Base-by-base conservation (phyloP, 352 stramenopile genomes). In the Phytophthora pisi region DNA sequence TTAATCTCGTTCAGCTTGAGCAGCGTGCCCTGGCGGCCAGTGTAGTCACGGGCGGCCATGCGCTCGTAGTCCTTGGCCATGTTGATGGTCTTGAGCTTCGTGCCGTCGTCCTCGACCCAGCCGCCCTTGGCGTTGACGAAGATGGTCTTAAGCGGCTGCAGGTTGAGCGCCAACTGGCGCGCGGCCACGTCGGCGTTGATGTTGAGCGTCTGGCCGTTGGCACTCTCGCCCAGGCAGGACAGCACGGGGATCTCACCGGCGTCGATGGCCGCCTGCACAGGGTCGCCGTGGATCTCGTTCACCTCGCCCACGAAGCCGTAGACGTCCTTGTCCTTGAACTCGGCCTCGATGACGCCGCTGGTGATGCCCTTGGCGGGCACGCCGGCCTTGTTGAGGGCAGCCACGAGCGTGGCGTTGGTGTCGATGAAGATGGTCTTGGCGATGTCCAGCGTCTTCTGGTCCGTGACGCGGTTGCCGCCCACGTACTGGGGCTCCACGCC, bases 1-100 rank as follows among this genome's bases (percentile, higher is more conserved):
- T 96, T 90, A 70, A 97, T 96, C 75, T 97, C 90, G 57, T 96
- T 96, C 15, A 97, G 78, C 80, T 97, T 97, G 56, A 97, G 80
- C n/a, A 96, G 80, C 56, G 90, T 97, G 51, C 90, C 90, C 60
- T 97, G 89, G 38, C 90, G 89, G 15, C 90, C 90, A 20, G 84
- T 93, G 75, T 96, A 97, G 78, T 96, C 88, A 15, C 77, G 77
- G 11, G 84, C 67, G 10, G 85, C 86, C 82, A 97, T 92, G 30
- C 52, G 58, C 62, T 74, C 79, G 64, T 94, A 97, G 72, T 97
- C 84, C 38, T 79, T 86, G 24, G 75, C 59, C 87, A 97, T 95
- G 66, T 88, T 77, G 62, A 97, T 92, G 24, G 80, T 72, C 70
- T 89, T 81, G 50, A 96, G 80, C 69, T 96, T 95, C 31, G 80